Base-by-base conservation (phyloP, 345 rosid genomes). In the Eucalyptus rudis region DNA sequence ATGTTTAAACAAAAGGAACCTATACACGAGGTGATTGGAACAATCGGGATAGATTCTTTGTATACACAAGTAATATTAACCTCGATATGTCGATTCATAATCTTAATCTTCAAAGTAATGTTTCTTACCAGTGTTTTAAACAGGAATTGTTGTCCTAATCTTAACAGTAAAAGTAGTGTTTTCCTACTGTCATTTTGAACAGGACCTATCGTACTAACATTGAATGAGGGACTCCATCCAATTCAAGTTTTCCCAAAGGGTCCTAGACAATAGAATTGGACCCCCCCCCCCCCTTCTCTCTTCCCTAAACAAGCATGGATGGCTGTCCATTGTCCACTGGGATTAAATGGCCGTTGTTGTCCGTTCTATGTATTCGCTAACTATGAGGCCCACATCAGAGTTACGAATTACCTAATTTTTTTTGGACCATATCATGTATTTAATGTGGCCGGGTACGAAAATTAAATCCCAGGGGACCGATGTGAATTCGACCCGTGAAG, bases 31-130 rank as follows among this genome's bases (percentile, higher is more conserved):
- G 27, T 10, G 83, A 71, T 71, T 40, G 27, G 27, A 71, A 5
- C 83, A 10, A 71, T 40, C 83, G 8, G 45, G 27, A 22, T 19
- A 36, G 3, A 20, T 19, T 36, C 3, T 71, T 36, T 71, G 10
- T 10, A 19, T 24, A 17, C 17, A 36, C 27, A 20, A 71, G 8
- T 2, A 20, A 71, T 71, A 27, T 71, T 36, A 10, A 36, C 14
- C 22, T 71, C 1, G 25, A 71, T 2, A 15, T 16, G 2, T 33
- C 79, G 0, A 3, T 31, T 6, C 43, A 3, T 16, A 31, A 66
- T 33, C 13, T 4, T n/a, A 13, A n/a, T 14, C 31, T 13, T 13
- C 13, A 13, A 13, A 29, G 4, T 36, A 16, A 2, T 33, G 4
- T 68, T 33, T 71, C 22, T 5, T 4, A 66, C 0, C 0, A 1